Conservation (phyloP, 139 green algal species). For the Tetradesmus obliquus region DNA sequence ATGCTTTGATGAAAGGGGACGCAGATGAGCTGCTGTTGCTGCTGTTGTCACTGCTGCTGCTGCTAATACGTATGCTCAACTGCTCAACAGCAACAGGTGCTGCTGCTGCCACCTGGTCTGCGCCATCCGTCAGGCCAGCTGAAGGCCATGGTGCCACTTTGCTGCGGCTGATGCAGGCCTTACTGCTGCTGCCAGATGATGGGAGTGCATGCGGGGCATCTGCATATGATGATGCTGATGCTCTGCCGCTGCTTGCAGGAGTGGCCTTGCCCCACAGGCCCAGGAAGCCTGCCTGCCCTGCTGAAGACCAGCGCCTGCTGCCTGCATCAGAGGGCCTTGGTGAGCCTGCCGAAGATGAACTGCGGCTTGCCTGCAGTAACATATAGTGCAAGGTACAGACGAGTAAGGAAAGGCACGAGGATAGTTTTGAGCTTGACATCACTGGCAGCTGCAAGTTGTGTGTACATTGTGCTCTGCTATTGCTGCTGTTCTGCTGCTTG, state of each 20-base stretch:
- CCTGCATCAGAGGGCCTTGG: not conserved
- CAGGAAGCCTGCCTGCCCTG: not conserved
- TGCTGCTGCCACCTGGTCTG: not conserved
- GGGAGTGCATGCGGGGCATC: not conserved
- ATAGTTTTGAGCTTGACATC: not conserved
- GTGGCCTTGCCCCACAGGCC: not conserved
- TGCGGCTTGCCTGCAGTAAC: not conserved
- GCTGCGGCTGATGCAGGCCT: not conserved
- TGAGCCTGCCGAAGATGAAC: not conserved
- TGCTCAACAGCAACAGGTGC: conserved; percentile 15
- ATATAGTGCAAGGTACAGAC: not conserved
- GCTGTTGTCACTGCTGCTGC: not conserved
- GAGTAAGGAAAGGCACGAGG: not conserved
- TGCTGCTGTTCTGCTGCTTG: not conserved
- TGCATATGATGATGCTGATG: not conserved
- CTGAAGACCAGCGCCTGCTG: not conserved
- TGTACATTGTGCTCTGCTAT: not conserved
- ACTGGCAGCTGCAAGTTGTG: not conserved
- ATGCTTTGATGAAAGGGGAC: not conserved
- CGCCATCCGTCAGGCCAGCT: not conserved
- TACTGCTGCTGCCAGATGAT: not conserved
- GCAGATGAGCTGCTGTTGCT: not conserved
- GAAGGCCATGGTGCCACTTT: not conserved
- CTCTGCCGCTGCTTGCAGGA: not conserved
- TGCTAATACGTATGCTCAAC: not conserved